phyloP scores from a whole-genome alignment of 1,284 basidiomycete species.

The Neonothopanus nambi region DNA sequence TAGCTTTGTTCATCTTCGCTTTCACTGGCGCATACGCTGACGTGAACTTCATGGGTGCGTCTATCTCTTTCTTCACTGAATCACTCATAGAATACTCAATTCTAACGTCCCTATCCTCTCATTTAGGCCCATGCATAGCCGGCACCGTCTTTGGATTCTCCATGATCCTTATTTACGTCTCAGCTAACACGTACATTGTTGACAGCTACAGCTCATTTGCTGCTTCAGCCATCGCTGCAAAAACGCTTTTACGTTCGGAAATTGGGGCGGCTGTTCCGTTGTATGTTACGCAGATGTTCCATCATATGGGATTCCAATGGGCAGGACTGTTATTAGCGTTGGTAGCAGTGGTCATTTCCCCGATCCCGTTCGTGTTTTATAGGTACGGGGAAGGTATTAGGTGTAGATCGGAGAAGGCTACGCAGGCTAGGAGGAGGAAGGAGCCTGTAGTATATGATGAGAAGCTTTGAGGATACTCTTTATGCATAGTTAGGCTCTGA shows the following conservation, averaged over 20 bases:
- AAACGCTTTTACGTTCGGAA: slow-evolving; percentile 38
- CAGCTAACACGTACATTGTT: slow-evolving; percentile 45
- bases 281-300: slow-evolving; percentile 43
- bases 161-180: slow-evolving; percentile 42
- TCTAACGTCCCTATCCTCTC: neutral
- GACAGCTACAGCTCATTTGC: slow-evolving; percentile 41
- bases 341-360: slow-evolving; percentile 33
- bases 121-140: slow-evolving; percentile 31
- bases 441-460: no score
- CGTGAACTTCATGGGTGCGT: slow-evolving; percentile 38
- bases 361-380: slow-evolving; percentile 42
- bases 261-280: slow-evolving; percentile 39
- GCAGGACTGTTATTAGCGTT: slow-evolving; percentile 37
- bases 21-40: slow-evolving; percentile 44
- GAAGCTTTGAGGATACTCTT: no score
- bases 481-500: no score
- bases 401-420: slow-evolving; percentile 16
- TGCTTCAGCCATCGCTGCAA: slow-evolving; percentile 44
- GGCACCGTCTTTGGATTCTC: slow-evolving; percentile 39
- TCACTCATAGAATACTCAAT: neutral
- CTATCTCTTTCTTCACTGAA: neutral
- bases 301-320: slow-evolving; percentile 40
- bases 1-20: slow-evolving; percentile 40
- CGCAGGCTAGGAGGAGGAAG: slow-evolving; percentile 17
- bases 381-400: slow-evolving; percentile 35